These are phyloP conservation scores for Suhomyces atakaporum DNA, from an alignment of 1,139 yeast species.

Conservation along the genomic window DNA sequence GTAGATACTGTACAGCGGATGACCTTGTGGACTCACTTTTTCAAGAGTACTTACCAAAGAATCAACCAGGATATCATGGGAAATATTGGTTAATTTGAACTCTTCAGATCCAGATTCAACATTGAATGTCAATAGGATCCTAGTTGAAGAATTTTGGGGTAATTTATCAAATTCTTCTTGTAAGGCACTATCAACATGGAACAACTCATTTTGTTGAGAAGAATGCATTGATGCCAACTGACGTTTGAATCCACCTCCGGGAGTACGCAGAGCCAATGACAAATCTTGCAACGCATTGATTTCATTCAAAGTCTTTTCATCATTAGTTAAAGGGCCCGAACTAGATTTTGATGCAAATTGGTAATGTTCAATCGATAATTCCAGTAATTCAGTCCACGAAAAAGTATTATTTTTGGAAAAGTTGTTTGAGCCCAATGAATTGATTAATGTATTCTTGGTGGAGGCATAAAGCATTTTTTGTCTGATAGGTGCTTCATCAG, in stretches of 20 bases:
- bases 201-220: constrained; percentile 25
- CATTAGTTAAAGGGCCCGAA: constrained; percentile 57
- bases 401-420: constrained; percentile 53
- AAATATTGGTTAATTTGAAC: constrained; percentile 24
- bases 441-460: constrained; percentile 71
- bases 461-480: constrained; percentile 94
- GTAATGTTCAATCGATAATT: constrained; percentile 57
- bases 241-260: constrained; percentile 23
- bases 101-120: constrained; percentile 34
- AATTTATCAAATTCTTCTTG: constrained; percentile 25
- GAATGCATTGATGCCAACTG: constrained; percentile 42
- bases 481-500: constrained; percentile 81
- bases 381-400: constrained; percentile 61
- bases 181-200: constrained; percentile 29
- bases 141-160: constrained; percentile 12
- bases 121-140: constrained; percentile 31
- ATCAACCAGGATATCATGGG: constrained; percentile 19
- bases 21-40: constrained; percentile 15
- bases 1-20: constrained; percentile 61
- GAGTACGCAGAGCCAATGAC: constrained; percentile 26
- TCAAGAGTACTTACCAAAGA: constrained; percentile 27
- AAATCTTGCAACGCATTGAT: constrained; percentile 43
- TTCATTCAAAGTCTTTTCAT: constrained; percentile 55
- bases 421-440: constrained; percentile 67
- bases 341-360: constrained; percentile 31